Evolutionary conservation across 306 rosid genomes (phyloP), one percentile per base, ranked within the genome.

Genomic region (Luffa aegyptiaca): DNA sequence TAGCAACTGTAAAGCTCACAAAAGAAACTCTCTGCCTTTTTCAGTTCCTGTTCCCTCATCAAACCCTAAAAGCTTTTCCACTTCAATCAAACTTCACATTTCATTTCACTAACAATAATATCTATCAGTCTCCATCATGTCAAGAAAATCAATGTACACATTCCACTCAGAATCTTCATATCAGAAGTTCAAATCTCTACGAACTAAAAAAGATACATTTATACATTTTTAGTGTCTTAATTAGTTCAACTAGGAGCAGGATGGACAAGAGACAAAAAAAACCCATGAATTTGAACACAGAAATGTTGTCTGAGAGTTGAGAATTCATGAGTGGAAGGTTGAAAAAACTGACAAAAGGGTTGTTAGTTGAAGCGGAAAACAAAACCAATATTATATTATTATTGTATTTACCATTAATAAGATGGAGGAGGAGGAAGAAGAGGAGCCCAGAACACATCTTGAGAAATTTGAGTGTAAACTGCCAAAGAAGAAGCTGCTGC

Each of bases 361-460:
- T 58, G 61, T 17, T 55, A 17, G 21, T 53, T 53, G 59, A 16
- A 48, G 16, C 10, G 52, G 16, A 6, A 52, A 57, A 57, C 63
- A n/a, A 5, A 57, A n/a, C 64, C 64, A 58, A 58, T 20, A 21
- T 57, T 20, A 48, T 26, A 26, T 26, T 26, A 26, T 26, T 26
- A 26, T 26, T 26, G 31, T 26, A 26, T 37, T 37, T 3, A 49
- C 55, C 66, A 31, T 66, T 66, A 46, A 13, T 31, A 94, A 61
- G 92, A 62, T 1, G 97, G 91, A 10, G 97, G 92, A 18, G 83
- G 70, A 12, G 63, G 81, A 71, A 84, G 90, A n/a, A 81, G 72
- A 3, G 81, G 83, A 75, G 88, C 90, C 97, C 97, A 94, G 52
- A 87, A 92, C 55, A 88, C 80, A 80, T 92, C 94, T 53, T 88